Evolutionary conservation across 2,329 filamentous ascomycete genomes (phyloP).

Genomic region (Botrytis fragariae): DNA sequence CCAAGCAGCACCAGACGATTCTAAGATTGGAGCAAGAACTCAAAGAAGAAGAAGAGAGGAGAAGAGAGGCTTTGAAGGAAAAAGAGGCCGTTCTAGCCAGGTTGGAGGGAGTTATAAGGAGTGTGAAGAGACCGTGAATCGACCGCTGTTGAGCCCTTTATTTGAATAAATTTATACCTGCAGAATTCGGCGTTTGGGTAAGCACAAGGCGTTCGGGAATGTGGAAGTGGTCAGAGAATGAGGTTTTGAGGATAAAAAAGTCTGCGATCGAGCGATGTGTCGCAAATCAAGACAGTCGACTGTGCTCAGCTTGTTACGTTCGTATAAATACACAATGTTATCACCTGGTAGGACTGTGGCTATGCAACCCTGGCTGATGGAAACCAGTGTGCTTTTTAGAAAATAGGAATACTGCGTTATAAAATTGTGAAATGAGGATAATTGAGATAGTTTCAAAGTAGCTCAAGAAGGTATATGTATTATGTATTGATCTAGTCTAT

Average conservation of each 20-base stretch:
- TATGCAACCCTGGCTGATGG: conserved; percentile 88
- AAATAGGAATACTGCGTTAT: neutral
- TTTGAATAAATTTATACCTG: neutral
- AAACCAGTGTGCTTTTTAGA: conserved; percentile 76
- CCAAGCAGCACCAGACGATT: conserved; percentile 69
- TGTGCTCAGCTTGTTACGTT: neutral
- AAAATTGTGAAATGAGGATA: neutral
- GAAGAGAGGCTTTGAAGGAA: conserved; percentile 62
- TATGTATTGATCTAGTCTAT: conserved; percentile 5
- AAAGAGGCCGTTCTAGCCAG: conserved; percentile 59
- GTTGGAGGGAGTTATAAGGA: conserved; percentile 60
- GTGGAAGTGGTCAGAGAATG: neutral
- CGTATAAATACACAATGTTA: neutral
- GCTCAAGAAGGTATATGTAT: neutral
- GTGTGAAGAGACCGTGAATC: conserved; percentile 56
- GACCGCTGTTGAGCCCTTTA: neutral
- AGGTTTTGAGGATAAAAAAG: neutral
- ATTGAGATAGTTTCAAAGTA: neutral
- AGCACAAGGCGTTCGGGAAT: neutral
- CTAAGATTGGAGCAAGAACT: conserved; percentile 64
- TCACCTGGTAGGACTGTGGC: conserved; percentile 70
- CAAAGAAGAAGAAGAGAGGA: conserved; percentile 59
- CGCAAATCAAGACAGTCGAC: neutral
- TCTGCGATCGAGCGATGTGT: neutral
- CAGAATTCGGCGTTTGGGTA: conserved; percentile 24